Evolutionary conservation across 2,329 filamentous ascomycete species (phyloP).

Genomic region (Penicillium carneum): DNA sequence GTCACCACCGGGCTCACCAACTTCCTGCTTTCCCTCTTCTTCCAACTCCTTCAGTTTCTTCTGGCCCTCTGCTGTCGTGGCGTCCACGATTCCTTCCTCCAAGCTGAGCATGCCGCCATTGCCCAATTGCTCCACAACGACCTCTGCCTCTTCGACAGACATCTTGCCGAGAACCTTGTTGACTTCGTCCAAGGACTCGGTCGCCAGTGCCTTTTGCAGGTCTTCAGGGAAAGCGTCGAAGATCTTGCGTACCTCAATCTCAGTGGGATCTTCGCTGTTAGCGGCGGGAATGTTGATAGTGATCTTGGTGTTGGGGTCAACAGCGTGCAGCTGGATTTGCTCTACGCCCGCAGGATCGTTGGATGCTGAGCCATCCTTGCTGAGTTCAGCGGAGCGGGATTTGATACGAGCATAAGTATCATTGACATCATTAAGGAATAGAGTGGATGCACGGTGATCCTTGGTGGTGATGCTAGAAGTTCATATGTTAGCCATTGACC

Average conservation of each 20-base stretch:
- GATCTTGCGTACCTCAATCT: slow-evolving; percentile 71
- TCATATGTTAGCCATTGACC: slow-evolving; percentile 20
- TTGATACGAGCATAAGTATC: slow-evolving; percentile 85
- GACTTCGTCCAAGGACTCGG: slow-evolving; percentile 86
- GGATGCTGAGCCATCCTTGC: slow-evolving; percentile 63
- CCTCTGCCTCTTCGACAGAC: slow-evolving; percentile 86
- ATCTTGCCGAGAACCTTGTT: slow-evolving; percentile 88
- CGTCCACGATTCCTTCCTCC: slow-evolving; percentile 92
- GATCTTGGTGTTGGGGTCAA: slow-evolving; percentile 90
- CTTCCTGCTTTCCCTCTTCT: slow-evolving; percentile 57
- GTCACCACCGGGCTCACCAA: slow-evolving; percentile 61
- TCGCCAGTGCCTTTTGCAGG: slow-evolving; percentile 81
- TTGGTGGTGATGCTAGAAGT: slow-evolving; percentile 74
- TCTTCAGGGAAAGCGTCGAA: slow-evolving; percentile 85
- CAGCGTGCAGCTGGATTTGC: slow-evolving; percentile 96
- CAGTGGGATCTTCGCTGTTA: slow-evolving; percentile 68
- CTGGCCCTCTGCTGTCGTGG: slow-evolving; percentile 85
- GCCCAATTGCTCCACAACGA: slow-evolving; percentile 79
- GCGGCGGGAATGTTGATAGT: slow-evolving; percentile 80
- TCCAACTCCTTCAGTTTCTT: slow-evolving; percentile 79
- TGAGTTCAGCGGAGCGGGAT: slow-evolving; percentile 76
- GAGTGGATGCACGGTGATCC: slow-evolving; percentile 85
- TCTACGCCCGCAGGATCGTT: slow-evolving; percentile 73
- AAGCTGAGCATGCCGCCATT: slow-evolving; percentile 88
- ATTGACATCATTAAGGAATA: slow-evolving; percentile 92